Conservation (phyloP, 495 filamentous ascomycete genomes). For the Tetracladium setigerum region DNA sequence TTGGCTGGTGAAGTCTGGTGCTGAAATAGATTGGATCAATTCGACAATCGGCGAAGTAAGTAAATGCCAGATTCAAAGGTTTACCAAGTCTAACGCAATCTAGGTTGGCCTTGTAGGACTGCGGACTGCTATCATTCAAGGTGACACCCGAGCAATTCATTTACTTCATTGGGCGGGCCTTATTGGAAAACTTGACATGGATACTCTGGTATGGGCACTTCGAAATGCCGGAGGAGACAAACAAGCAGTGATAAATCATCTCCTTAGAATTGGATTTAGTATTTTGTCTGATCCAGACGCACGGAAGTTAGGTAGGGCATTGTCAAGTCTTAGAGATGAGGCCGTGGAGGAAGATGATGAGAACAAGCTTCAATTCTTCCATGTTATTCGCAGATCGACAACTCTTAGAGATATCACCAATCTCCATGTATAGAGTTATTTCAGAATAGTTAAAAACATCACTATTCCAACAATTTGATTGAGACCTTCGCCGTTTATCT, state of each 20-base stretch:
- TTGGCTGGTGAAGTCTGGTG: constrained; percentile 18
- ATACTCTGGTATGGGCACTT: constrained; percentile 11
- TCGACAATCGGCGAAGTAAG: constrained; percentile 20
- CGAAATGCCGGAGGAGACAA: constrained; percentile 15
- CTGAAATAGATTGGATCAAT: constrained; percentile 11
- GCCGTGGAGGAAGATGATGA: constrained; percentile 1
- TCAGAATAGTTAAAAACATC: not conserved
- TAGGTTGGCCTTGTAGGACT: constrained; percentile 15
- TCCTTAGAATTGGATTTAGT: not conserved
- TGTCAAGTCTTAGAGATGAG: constrained; percentile 7
- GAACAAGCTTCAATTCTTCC: constrained; percentile 9
- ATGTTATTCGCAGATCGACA: not conserved
- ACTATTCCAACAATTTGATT: not conserved
- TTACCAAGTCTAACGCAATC: not conserved
- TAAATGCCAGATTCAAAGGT: not conserved
- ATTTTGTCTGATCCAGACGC: not conserved
- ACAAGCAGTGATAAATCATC: constrained; percentile 2
- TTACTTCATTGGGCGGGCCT: constrained; percentile 12
- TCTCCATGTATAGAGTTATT: not conserved
- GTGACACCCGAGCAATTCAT: constrained; percentile 10
- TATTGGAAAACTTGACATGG: constrained; percentile 3
- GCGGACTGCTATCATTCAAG: constrained; percentile 7
- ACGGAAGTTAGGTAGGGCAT: not conserved
- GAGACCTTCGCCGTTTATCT: constrained; percentile 13
- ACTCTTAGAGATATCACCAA: not conserved